Evolutionary conservation across 257 asterid species (phyloP).

Genomic region (Scutellaria baicalensis): DNA sequence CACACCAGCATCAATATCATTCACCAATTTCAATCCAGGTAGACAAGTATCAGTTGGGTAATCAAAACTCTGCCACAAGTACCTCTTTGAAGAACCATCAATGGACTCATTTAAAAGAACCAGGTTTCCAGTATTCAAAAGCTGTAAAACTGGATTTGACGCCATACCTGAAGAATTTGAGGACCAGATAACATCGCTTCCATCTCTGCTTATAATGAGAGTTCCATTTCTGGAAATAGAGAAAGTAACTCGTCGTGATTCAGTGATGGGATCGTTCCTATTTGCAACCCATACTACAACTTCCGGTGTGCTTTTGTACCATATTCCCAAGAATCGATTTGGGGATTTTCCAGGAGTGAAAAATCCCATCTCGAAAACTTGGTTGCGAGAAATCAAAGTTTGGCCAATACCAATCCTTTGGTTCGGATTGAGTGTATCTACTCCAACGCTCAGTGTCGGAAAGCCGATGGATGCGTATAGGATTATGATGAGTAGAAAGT

Average conservation of each 20-base stretch:
- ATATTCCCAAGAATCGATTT: constrained; percentile 18
- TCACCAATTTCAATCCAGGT: constrained; percentile 19
- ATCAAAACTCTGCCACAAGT: constrained; percentile 32
- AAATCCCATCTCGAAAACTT: constrained; percentile 19
- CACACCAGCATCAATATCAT: constrained; percentile 3
- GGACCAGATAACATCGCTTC: constrained; percentile 17
- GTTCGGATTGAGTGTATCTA: neutral
- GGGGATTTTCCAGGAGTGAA: constrained; percentile 28
- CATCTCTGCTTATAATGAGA: neutral
- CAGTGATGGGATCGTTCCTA: constrained; percentile 13
- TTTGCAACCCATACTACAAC: constrained; percentile 28
- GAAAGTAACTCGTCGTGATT: constrained; percentile 1
- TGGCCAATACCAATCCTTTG: neutral
- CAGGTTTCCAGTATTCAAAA: constrained; percentile 25
- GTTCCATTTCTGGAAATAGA: constrained; percentile 1
- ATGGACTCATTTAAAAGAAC: constrained; percentile 5
- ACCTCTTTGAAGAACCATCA: neutral
- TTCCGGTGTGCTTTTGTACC: constrained; percentile 23
- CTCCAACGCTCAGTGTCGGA: neutral
- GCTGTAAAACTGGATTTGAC: constrained; percentile 11
- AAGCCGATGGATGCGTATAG: neutral
- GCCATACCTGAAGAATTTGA: neutral
- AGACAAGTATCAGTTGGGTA: constrained; percentile 26
- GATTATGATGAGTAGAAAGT: neutral
- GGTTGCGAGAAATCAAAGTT: constrained; percentile 9